Evolutionary conservation across 306 rosid species (phyloP).

Genomic region (Cicer chorassanicum): DNA sequence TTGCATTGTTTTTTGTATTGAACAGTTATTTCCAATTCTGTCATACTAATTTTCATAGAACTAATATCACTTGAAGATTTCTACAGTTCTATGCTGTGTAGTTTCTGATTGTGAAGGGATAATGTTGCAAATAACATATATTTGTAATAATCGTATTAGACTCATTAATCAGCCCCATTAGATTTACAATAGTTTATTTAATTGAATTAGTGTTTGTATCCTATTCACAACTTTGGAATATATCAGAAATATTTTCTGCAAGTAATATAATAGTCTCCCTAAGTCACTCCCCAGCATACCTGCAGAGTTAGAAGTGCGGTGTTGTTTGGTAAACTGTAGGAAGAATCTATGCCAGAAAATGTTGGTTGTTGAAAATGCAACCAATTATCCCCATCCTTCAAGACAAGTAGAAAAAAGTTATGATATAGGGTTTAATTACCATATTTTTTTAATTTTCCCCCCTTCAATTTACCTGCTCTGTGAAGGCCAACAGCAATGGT

Average conservation of each 20-base stretch:
- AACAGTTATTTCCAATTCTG: neutral
- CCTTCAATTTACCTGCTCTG: conserved; percentile 68
- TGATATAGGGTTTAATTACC: neutral
- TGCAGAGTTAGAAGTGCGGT: conserved; percentile 74
- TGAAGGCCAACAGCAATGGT: conserved; percentile 84
- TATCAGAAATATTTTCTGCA: too few species aligned
- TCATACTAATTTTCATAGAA: neutral
- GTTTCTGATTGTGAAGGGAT: neutral
- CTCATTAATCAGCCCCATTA: too few species aligned
- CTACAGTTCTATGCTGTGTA: neutral
- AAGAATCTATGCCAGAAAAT: conserved; percentile 63
- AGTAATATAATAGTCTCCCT: neutral
- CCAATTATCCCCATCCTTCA: conserved; percentile 67
- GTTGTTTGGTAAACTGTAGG: conserved; percentile 75
- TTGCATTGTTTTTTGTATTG: conserved; percentile 1
- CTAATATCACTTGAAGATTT: neutral
- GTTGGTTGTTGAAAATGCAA: conserved; percentile 51
- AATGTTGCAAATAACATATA: neutral
- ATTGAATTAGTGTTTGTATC: too few species aligned
- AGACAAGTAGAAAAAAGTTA: conserved; percentile 36
- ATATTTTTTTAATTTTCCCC: neutral
- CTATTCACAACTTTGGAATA: too few species aligned
- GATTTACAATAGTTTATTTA: too few species aligned
- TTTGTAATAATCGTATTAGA: too few species aligned
- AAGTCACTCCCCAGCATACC: conserved; percentile 51